These are phyloP conservation scores for Penicillium sp. DNA, from an alignment of 2,329 filamentous ascomycete genomes.

Conservation along the genomic window DNA sequence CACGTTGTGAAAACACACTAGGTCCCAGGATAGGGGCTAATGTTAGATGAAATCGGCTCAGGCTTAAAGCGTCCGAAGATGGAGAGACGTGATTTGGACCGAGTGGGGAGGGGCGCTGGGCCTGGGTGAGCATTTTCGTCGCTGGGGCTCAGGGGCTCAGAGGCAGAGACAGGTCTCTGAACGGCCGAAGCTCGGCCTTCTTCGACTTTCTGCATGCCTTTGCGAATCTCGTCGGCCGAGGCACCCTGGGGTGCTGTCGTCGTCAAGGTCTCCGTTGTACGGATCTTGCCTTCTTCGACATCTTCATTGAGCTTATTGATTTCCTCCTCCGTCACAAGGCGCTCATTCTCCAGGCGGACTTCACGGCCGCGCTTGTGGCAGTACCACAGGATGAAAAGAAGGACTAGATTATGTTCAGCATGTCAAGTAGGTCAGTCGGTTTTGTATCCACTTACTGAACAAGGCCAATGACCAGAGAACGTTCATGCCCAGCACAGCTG, in stretches of 20 bases:
- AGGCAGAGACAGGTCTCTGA: conserved; percentile 8
- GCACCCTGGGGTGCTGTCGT: conserved; percentile 42
- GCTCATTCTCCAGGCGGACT: conserved; percentile 64
- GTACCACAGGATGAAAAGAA: conserved; percentile 95
- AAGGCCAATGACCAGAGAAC: conserved; percentile 84
- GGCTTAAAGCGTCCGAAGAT: conserved; percentile 27
- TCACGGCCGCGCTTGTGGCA: conserved; percentile 93
- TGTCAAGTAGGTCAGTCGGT: background rate
- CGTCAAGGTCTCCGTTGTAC: conserved; percentile 34
- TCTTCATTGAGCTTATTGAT: conserved; percentile 39
- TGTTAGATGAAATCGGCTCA: conserved; percentile 17
- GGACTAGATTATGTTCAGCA: conserved; percentile 50
- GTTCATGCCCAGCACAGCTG: conserved; percentile 85
- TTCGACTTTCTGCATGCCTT: conserved; percentile 39
- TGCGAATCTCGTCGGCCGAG: conserved; percentile 36
- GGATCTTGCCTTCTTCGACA: conserved; percentile 28
- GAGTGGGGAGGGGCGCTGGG: conserved; percentile 21
- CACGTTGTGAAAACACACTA: conserved; percentile 5
- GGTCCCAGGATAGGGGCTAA: conserved; percentile 37
- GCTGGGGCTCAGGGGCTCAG: conserved; percentile 9
- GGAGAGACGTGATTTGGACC: conserved; percentile 29
- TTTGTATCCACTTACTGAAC: conserved; percentile 59
- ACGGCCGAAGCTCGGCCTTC: conserved; percentile 29
- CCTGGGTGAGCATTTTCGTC: conserved; percentile 8
- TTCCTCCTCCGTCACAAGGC: conserved; percentile 45